Evolutionary conservation across 1,284 basidiomycete species (phyloP), one percentile per base, ranked within the genome.

Genomic region (Ganoderma sinense): DNA sequence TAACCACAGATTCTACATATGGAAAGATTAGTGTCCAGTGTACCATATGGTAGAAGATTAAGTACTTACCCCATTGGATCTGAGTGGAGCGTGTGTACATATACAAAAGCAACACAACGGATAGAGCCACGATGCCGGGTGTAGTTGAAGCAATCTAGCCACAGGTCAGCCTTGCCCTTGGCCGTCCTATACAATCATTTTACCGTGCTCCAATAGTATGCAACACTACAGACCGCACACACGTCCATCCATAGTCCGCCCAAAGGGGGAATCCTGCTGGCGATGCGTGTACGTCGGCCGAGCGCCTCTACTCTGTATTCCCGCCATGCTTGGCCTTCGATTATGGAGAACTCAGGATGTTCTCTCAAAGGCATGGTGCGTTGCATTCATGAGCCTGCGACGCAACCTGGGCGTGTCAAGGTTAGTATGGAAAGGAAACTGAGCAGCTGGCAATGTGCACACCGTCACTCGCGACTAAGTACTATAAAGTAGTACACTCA

Each of bases 1-100:
- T 82, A 51, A 93, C 78, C 4, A 94, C 81, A 36, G 91, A 92
- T 80, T 94, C 93, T 94, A 67, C n/a, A 29, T 64, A 60, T 23
- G 40, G 59, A 23, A 41, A 61, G 3, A 14, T 61, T 41, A 61
- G 59, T 16, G 20, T 26, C 40, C 56, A 58, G 59, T 61, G 16
- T 6, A 23, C 40, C n/a, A 23, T 26, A 26, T 20, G 29, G 6
- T 23, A 7, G 64, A 64, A 5, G 53, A 67, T n/a, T 33, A 31
- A 23, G 8, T 6, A 51, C 80, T 31, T 75, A 90, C 90, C 90
- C 78, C 84, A 85, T 14, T 90, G 77, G 63, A 90, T 81, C 73
- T 85, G 86, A 2, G 81, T 86, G 65, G 80, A 83, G 64, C 83
- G 84, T 29, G 55, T 48, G 64, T 80, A 78, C 10, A 75, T 48